phyloP scores from a whole-genome alignment of 129 eudicot genomes.

The Logfia minima region DNA sequence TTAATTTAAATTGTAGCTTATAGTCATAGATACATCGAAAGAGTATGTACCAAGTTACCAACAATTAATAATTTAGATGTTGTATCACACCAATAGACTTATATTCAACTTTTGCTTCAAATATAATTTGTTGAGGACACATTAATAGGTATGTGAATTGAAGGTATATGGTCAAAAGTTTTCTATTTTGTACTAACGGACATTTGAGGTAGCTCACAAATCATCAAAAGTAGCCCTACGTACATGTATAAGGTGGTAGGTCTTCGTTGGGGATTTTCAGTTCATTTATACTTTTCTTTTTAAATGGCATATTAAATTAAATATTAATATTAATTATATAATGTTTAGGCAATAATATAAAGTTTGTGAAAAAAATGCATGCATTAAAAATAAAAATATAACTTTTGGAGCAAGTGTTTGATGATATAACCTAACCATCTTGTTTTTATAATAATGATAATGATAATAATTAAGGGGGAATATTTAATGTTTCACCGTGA shows the following conservation, averaged over 20 bases:
- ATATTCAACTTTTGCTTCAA: conserved; percentile 10
- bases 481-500: no score
- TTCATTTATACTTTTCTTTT: background rate
- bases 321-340: no score
- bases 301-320: no score
- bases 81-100: background rate
- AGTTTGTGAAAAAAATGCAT: no score
- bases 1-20: no score
- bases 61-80: background rate
- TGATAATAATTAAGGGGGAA: no score
- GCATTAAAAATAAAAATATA: no score
- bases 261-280: background rate
- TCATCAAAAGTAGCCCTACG: background rate
- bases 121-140: background rate
- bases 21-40: background rate
- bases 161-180: background rate
- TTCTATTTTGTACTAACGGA: conserved; percentile 7
- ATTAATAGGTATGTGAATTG: background rate
- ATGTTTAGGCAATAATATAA: no score
- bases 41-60: background rate
- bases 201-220: conserved; percentile 17
- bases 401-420: no score
- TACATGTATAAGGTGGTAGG: conserved; percentile 10
- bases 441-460: no score
- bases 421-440: no score